Evolutionary conservation across 169 alveolate species (phyloP), one percentile per base, ranked within the genome.

Genomic region (Babesia divergens): DNA sequence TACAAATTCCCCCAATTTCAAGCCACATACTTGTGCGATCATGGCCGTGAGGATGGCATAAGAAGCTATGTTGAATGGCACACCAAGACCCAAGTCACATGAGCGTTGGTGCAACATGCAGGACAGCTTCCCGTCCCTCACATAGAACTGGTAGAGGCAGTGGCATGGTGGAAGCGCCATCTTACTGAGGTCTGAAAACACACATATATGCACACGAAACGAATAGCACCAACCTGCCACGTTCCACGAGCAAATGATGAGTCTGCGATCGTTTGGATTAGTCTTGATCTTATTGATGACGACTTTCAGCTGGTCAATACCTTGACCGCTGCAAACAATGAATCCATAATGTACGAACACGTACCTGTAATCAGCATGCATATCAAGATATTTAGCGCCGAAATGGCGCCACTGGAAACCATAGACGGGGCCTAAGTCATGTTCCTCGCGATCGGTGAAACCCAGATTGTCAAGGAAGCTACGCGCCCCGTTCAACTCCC

Each of bases 141-240:
- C 99, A 81, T 92, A 96, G 80, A 96, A 98, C 84, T 97, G 98
- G 67, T 96, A 92, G 69, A 97, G 75, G 42, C 96, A 87, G 87
- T 98, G 99, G 86, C 99, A 98, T 9, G 99, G 99, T 5, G 99
- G 99, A 44, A 97, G 90, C 42, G 99, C 99, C 99, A 97, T 97
- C 74, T 91, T 69, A 59, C 86, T 74, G n/a, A 95, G 68, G 60
- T 92, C 98, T 35, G 84, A 68, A 26, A 65, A 18, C 20, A 22
- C 34, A 13, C 32, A 16, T 6, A 74, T 24, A n/a, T n/a, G n/a
- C n/a, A n/a, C n/a, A 22, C 47, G 34, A 47, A 34, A 51, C 54
- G 31, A 6, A 34, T 13, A n/a, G 16, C 43, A 52, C 81, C 8
- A 52, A 82, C 93, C 93, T 43, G 91, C 67, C 18, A 97, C 97